Percentiles rank a stretch among this genome's conserved stretches.
Conservation (phyloP, 2,329 filamentous ascomycete genomes). For the Cryphonectria carpinicola region DNA sequence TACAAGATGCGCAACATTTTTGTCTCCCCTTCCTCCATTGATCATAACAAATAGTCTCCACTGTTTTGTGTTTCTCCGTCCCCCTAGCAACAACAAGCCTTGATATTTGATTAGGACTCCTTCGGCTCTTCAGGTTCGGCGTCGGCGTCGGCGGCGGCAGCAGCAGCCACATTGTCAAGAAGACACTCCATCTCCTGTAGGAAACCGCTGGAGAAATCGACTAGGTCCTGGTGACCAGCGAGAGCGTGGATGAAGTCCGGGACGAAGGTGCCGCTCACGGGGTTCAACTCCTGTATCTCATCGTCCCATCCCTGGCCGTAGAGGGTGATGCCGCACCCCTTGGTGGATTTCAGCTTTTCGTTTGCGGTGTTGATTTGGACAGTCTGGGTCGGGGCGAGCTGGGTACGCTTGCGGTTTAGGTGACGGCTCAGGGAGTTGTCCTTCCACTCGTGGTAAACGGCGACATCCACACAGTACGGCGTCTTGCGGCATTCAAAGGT, state of each 20-base stretch:
- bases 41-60: not conserved
- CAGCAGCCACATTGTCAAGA: conserved; percentile 9
- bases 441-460: conserved; percentile 40
- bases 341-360: conserved; percentile 9
- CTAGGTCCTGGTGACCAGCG: not conserved
- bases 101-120: not conserved
- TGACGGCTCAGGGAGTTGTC: not conserved
- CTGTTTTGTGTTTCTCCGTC: not conserved
- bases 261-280: conserved; percentile 12
- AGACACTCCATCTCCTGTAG: conserved; percentile 21
- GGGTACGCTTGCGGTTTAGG: not conserved
- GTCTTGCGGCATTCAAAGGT: conserved; percentile 38
- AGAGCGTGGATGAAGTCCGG: conserved; percentile 16
- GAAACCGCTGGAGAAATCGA: conserved; percentile 1
- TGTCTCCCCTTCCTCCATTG: not conserved
- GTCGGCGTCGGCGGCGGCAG: too few relatives aligned
- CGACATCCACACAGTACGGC: conserved; percentile 41
- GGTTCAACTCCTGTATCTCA: conserved; percentile 31
- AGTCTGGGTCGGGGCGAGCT: not conserved
- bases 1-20: not conserved
- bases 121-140: not conserved
- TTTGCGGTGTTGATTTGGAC: conserved; percentile 17
- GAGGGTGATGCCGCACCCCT: conserved; percentile 30
- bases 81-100: not conserved
- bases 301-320: conserved; percentile 26